A percentile compares a stretch with the other conserved stretches of the same genome.
phyloP scores from a whole-genome alignment of 768 basidiomycete genomes.

The Russula sp. region DNA sequence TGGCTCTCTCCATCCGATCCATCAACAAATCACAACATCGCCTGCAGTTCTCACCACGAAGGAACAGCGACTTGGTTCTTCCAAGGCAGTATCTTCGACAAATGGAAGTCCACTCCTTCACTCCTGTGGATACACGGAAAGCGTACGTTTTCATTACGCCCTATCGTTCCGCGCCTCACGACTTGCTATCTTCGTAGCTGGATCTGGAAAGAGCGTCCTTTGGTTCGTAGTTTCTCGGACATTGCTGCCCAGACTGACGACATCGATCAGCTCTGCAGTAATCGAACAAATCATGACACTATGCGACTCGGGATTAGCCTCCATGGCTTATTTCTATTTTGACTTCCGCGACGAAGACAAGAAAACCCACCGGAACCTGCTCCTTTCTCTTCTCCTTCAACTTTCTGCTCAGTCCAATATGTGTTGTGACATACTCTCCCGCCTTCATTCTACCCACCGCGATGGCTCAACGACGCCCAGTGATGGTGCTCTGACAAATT shows the following conservation, averaged over 20 bases:
- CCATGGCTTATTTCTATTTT: neutral
- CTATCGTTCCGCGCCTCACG: neutral
- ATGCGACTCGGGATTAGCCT: neutral
- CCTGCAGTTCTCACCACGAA: neutral
- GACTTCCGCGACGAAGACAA: neutral
- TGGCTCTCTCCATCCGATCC: slow-evolving; percentile 8
- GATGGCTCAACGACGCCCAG: neutral
- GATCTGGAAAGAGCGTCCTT: neutral
- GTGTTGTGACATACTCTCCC: neutral
- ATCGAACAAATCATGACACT: neutral
- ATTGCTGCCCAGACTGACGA: neutral
- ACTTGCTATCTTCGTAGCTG: neutral
- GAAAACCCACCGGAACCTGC: neutral
- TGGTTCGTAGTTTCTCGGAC: neutral
- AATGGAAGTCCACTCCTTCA: neutral
- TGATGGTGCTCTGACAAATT: neutral
- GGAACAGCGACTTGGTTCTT: slow-evolving; percentile 1
- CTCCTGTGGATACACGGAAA: neutral
- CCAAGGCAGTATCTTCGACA: neutral
- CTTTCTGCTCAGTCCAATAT: neutral
- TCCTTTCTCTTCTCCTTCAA: neutral
- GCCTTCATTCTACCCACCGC: neutral
- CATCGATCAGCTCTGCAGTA: neutral
- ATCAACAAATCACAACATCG: neutral
- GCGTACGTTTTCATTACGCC: neutral